These are phyloP conservation scores for Sextonia rubra DNA, from an alignment of 164 flowering plant species.

Conservation along the genomic window DNA sequence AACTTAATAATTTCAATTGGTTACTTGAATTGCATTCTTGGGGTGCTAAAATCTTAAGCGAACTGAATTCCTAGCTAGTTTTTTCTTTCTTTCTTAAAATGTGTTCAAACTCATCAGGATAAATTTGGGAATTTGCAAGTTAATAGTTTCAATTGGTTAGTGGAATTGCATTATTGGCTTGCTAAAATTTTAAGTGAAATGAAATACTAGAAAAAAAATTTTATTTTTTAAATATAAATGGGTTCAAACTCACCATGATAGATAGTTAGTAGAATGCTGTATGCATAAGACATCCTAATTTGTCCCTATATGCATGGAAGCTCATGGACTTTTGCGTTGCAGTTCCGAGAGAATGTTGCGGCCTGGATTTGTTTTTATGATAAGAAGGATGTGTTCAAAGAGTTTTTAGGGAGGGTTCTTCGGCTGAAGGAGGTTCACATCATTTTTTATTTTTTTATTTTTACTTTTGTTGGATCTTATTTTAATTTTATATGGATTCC, in stretches of 20 bases:
- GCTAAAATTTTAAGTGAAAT: too few relatives aligned
- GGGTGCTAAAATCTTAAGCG: too few relatives aligned
- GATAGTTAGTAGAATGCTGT: not conserved
- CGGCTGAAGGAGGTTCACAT: slow-evolving; percentile 64
- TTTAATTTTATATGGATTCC: too few relatives aligned
- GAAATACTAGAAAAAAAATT: too few relatives aligned
- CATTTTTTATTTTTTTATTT: too few relatives aligned
- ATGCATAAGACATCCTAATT: not conserved
- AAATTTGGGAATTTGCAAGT: not conserved
- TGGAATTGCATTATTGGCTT: not conserved
- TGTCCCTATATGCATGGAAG: not conserved
- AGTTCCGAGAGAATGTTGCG: slow-evolving; percentile 97
- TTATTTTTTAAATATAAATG: too few relatives aligned
- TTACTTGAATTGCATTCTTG: too few relatives aligned
- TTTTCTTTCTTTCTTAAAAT: too few relatives aligned
- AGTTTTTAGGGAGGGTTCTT: slow-evolving; percentile 77
- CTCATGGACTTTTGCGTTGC: slow-evolving; percentile 16
- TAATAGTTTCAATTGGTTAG: not conserved
- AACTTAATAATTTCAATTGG: too few relatives aligned
- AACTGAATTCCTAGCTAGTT: too few relatives aligned
- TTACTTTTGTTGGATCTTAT: not conserved
- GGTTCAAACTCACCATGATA: not conserved
- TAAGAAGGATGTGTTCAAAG: slow-evolving; percentile 60
- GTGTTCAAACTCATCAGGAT: too few relatives aligned
- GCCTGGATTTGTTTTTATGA: slow-evolving; percentile 90